Percentiles rank a stretch among this genome's conserved stretches.
phyloP scores from a whole-genome alignment of 139 green algal species.

The Auxenochlorella pyrenoidosa region DNA sequence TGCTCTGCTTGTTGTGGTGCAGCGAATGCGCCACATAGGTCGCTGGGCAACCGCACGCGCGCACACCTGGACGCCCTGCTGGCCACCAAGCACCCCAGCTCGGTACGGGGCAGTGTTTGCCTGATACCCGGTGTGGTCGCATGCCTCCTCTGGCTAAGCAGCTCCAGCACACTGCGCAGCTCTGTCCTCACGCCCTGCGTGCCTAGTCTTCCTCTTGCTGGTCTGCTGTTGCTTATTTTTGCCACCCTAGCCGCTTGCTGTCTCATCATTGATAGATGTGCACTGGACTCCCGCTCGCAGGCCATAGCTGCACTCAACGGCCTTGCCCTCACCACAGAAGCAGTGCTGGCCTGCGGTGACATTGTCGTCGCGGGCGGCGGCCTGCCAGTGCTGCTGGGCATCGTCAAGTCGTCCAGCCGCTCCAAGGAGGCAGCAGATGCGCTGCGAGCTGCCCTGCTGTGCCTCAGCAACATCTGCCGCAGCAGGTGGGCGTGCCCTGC shows the following conservation, averaged over 20 bases:
- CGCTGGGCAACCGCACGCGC: constrained; percentile 59
- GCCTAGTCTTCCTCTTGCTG: too few relatives aligned
- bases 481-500: not conserved
- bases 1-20: not conserved
- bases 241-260: not conserved
- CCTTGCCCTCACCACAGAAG: constrained; percentile 31
- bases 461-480: constrained; percentile 34
- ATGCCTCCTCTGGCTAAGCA: not conserved
- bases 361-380: constrained; percentile 25
- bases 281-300: not conserved
- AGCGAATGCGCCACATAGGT: constrained; percentile 45
- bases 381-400: constrained; percentile 21
- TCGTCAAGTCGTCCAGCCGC: not conserved
- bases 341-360: constrained; percentile 28
- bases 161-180: too few relatives aligned
- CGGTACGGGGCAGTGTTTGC: constrained; percentile 41
- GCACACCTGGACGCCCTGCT: constrained; percentile 69
- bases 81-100: constrained; percentile 50
- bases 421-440: constrained; percentile 28
- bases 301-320: not conserved
- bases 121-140: too few relatives aligned
- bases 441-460: constrained; percentile 8
- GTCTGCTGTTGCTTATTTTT: not conserved
- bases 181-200: too few relatives aligned
- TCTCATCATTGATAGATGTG: not conserved